These are phyloP conservation scores for Carallia pectinifolia DNA, from an alignment of 345 rosid species.

Conservation along the genomic window DNA sequence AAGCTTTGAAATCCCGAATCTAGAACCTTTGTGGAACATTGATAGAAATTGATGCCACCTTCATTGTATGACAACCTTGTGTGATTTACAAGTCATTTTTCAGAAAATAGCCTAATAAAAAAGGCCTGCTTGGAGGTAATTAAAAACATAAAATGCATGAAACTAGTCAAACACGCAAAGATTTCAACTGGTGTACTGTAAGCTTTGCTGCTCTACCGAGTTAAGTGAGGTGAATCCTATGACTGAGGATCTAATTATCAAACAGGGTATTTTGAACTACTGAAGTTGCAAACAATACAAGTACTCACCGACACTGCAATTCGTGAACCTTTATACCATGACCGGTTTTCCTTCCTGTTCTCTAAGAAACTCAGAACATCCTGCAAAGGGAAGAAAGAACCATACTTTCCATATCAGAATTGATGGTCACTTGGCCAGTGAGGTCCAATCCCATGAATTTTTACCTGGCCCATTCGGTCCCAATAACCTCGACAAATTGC, in stretches of 20 bases:
- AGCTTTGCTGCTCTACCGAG: not conserved
- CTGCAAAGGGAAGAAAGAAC: conserved; percentile 29
- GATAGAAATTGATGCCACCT: too few relatives aligned
- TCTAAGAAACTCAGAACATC: conserved; percentile 86
- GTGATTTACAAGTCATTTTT: too few relatives aligned
- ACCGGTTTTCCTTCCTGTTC: conserved; percentile 90
- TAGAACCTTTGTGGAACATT: too few relatives aligned
- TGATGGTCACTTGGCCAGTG: not conserved
- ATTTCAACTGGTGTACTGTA: not conserved
- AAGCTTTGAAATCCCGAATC: too few relatives aligned
- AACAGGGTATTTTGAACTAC: not conserved
- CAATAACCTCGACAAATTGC: conserved; percentile 86
- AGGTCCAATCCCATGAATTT: conserved; percentile 1
- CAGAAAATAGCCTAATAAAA: too few relatives aligned
- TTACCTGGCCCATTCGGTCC: conserved; percentile 96
- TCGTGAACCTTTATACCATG: conserved; percentile 92
- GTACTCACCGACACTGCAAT: conserved; percentile 79
- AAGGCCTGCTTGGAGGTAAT: too few relatives aligned
- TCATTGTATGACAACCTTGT: too few relatives aligned
- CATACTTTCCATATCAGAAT: not conserved
- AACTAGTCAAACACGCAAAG: not conserved
- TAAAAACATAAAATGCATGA: not conserved
- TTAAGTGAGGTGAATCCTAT: not conserved
- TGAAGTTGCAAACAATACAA: conserved; percentile 3
- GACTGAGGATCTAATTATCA: not conserved